Base-by-base conservation (phyloP, 2,329 filamentous ascomycete genomes). In the Ophiostoma himal-ulmi region DNA sequence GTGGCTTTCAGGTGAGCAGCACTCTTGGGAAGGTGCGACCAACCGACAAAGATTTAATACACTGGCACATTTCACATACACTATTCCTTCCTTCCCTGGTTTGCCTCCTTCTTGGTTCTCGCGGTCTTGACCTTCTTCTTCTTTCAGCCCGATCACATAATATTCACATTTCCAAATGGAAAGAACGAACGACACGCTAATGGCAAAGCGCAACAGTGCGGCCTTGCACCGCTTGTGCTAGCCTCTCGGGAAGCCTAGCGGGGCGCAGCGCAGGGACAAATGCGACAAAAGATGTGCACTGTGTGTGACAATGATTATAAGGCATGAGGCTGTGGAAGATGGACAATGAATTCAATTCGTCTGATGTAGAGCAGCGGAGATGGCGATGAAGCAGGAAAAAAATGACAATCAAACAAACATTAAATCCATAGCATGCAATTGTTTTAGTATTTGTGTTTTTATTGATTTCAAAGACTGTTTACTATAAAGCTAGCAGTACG, bases 201-300 rank as follows among this genome's bases (percentile, higher is more conserved):
- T 48, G 44, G 14, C 14, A 48, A 20, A 6, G 20, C 44, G 44
- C 20, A 30, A 22, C 13, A 60, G 54, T 20, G 10, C 17, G 52
- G 52, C 22, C 52, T 57, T 57, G 52, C 22, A 26, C 7, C 10
- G 20, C 17, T 13, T n/a, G 6, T 36, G 52, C 17, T 37, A 26
- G 62, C 36, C 36, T 69, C 37, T 57, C 66, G 69, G 67, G 69
- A 66, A 69, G 71, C 69, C 69, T 70, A 70, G 52, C 67, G 69
- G 71, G 71, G 69, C 71, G 69, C 71, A 72, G 69, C 60, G 34
- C 37, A 22, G 10, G 44, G 5, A 48, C 44, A n/a, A 48, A 48
- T 17, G 7, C 1, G 20, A 48, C 3, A 48, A 20, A 13, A 26
- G 20, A 39, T 7, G 20, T 11, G 62, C 62, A 65, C 62, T 65